phyloP scores from a whole-genome alignment of 345 rosid species.

The Odontarrhena argentea region DNA sequence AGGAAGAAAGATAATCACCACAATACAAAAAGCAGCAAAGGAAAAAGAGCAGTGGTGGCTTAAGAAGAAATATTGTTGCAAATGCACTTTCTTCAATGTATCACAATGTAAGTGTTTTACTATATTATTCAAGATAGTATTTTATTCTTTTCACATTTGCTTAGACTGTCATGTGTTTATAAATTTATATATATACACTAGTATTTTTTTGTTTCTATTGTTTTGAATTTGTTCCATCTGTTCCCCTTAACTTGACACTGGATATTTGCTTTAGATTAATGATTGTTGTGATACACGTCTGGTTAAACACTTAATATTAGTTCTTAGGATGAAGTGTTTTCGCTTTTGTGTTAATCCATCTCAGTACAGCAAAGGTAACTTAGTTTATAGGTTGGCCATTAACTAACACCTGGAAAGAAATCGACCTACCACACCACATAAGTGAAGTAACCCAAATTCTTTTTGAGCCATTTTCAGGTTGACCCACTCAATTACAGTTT shows the following conservation, averaged over 20 bases:
- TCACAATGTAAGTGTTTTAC: slow-evolving; percentile 34
- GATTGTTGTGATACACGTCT: neutral
- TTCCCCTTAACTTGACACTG: slow-evolving; percentile 6
- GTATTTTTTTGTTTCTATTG: neutral
- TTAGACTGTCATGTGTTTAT: slow-evolving; percentile 37
- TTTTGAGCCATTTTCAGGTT: too few relatives aligned
- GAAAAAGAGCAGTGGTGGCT: slow-evolving; percentile 39
- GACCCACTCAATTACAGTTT: too few relatives aligned
- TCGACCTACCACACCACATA: too few relatives aligned
- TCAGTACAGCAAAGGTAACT: too few relatives aligned
- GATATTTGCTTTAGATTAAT: neutral
- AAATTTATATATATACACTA: slow-evolving; percentile 31
- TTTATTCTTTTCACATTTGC: slow-evolving; percentile 41
- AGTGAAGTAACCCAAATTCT: too few relatives aligned
- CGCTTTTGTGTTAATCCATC: neutral
- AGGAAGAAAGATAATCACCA: slow-evolving; percentile 36
- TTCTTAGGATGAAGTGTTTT: neutral
- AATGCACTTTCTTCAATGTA: slow-evolving; percentile 10
- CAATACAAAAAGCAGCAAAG: slow-evolving; percentile 38
- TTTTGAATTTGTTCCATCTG: neutral
- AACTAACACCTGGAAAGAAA: too few relatives aligned
- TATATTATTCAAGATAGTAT: slow-evolving; percentile 35
- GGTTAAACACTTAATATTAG: neutral
- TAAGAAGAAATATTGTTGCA: slow-evolving; percentile 18
- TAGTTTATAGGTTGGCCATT: too few relatives aligned